Conservation (phyloP, 164 flowering plant species). For the Brasenia schreberi region DNA sequence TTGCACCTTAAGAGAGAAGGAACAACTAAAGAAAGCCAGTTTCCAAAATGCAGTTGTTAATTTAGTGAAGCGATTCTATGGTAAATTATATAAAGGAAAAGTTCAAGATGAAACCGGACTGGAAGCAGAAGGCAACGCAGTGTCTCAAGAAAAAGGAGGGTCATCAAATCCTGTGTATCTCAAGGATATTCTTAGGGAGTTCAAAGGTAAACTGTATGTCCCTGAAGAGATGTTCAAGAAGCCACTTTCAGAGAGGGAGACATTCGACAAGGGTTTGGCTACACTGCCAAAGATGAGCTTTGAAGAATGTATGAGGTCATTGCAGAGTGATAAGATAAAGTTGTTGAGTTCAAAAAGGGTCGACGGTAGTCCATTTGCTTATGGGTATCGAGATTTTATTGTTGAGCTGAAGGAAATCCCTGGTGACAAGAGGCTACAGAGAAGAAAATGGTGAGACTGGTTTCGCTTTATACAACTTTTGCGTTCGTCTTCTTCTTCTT, state of each 20-base stretch:
- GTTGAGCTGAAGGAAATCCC: constrained; percentile 80
- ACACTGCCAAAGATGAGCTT: constrained; percentile 61
- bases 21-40: constrained; percentile 20
- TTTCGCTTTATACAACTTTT: not conserved
- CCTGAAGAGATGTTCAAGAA: constrained; percentile 69
- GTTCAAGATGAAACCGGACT: not conserved
- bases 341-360: constrained; percentile 49
- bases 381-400: constrained; percentile 41
- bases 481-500: not conserved
- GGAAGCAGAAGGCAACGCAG: constrained; percentile 11
- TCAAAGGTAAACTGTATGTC: constrained; percentile 79
- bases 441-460: constrained; percentile 61
- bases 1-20: constrained; percentile 55
- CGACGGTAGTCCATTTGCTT: constrained; percentile 10
- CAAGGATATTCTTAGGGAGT: constrained; percentile 73
- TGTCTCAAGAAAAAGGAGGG: constrained; percentile 9
- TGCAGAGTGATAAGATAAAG: constrained; percentile 55
- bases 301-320: constrained; percentile 51
- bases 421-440: constrained; percentile 61
- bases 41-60: constrained; percentile 18
- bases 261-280: constrained; percentile 46
- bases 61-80: constrained; percentile 20
- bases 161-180: constrained; percentile 35
- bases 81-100: constrained; percentile 10
- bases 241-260: constrained; percentile 69